Percentiles rank a stretch among this genome's conserved stretches.
These are phyloP conservation scores for Quercus lobata DNA, from an alignment of 331 rosid genomes.

Conservation along the genomic window DNA sequence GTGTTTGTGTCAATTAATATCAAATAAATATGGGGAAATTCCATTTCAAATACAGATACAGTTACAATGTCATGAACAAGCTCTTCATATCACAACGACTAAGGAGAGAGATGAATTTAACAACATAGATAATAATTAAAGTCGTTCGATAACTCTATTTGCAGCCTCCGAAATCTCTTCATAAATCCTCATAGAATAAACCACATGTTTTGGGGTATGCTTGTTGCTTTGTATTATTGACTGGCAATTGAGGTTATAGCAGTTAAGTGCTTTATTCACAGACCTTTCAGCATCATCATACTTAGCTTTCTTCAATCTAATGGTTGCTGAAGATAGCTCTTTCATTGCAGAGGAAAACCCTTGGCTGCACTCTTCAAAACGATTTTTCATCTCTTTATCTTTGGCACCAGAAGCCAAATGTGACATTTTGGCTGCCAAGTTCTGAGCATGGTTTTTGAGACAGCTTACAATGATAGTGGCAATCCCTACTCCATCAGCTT, in stretches of 20 bases:
- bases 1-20: no score
- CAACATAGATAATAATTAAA: background rate
- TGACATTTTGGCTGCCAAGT: conserved; percentile 17
- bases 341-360: background rate
- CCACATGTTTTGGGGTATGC: background rate
- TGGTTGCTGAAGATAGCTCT: conserved; percentile 7
- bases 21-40: no score
- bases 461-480: conserved; percentile 12
- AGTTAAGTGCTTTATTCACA: background rate
- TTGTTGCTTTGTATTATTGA: background rate
- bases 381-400: background rate
- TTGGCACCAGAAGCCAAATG: background rate
- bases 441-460: conserved; percentile 4
- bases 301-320: background rate
- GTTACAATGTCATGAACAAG: no score
- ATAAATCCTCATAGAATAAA: conserved; percentile 2
- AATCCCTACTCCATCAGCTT: conserved; percentile 10
- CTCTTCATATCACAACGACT: background rate
- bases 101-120: background rate
- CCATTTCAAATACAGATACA: no score
- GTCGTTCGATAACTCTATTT: conserved; percentile 30
- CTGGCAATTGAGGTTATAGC: background rate
- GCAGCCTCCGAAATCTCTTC: conserved; percentile 36
- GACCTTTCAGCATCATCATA: background rate
- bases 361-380: background rate